Evolutionary conservation across 2,329 filamentous ascomycete species (phyloP), one percentile per base, ranked within the genome.

Genomic region (Purpureocillium takamizusanense): DNA sequence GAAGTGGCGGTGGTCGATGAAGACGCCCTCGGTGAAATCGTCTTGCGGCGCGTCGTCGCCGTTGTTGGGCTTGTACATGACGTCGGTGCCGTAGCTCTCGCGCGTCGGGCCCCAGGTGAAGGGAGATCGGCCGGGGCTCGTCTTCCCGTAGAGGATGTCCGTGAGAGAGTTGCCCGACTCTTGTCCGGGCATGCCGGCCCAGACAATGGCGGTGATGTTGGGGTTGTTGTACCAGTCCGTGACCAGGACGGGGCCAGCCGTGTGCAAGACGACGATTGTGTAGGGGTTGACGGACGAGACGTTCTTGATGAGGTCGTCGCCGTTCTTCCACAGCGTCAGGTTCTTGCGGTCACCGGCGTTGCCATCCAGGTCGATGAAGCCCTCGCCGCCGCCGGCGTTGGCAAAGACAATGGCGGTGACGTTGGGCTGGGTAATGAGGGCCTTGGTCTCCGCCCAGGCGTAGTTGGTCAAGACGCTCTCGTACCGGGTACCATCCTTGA

Each of bases 321-420:
- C 89, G 42, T 80, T 74, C 43, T 81, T 72, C 90, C 90, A 97
- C 1, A 95, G 69, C 0, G 88, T 95, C 29, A 98, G 70, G 63
- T 98, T 95, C 53, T 89, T 88, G 38, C 92, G 82, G 59, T 97
- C 90, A 41, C 92, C 92, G 42, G 72, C 67, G 57, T 95, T 95
- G 38, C 78, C 83, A 45, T 89, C 90, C 2, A 94, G 76, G 21
- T 65, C 72, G 53, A 97, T 87, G 63, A 77, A 95, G 6, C 86
- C 88, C 62, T 97, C 92, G 38, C 90, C 90, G 4, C 83, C 76
- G 55, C 89, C 74, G 12, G 88, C 81, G 49, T 95, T 95, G 53
- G 86, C 89, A 51, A 97, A 97, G 10, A 95, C 88, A 31, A 98
- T 74, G 46, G 89, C 69, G 1, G 81, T 79, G 12, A 77, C 79